These are phyloP conservation scores for Fusarium fracticaudum DNA, from an alignment of 2,329 filamentous ascomycete genomes.

Conservation along the genomic window DNA sequence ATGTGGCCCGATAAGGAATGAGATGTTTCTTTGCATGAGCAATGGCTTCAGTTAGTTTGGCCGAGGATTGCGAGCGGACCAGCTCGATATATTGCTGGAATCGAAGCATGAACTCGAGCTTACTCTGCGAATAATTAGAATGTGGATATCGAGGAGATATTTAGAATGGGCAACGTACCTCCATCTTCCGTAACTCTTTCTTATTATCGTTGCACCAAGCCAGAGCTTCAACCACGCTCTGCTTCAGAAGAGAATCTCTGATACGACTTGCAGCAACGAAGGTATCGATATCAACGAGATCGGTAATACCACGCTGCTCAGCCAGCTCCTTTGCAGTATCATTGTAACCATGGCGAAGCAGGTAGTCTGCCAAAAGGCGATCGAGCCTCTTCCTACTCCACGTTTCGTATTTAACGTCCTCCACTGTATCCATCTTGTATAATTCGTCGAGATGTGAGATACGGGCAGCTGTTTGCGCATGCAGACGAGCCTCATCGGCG, in stretches of 20 bases:
- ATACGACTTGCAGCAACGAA: slow-evolving; percentile 86
- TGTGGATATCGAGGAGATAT: not conserved
- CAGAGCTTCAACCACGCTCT: slow-evolving; percentile 80
- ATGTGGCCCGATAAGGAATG: slow-evolving; percentile 72
- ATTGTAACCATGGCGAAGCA: slow-evolving; percentile 84
- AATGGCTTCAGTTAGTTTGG: slow-evolving; percentile 79
- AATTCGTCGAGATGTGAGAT: slow-evolving; percentile 84
- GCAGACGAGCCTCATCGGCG: slow-evolving; percentile 81
- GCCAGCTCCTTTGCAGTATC: slow-evolving; percentile 81
- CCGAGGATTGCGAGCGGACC: slow-evolving; percentile 71
- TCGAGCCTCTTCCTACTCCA: slow-evolving; percentile 88
- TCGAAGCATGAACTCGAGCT: slow-evolving; percentile 91
- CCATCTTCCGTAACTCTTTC: slow-evolving; percentile 87
- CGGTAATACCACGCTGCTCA: slow-evolving; percentile 76
- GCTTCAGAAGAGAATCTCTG: slow-evolving; percentile 74
- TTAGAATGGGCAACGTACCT: slow-evolving; percentile 61
- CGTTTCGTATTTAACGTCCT: slow-evolving; percentile 91
- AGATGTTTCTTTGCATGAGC: slow-evolving; percentile 85
- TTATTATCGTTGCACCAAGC: slow-evolving; percentile 95
- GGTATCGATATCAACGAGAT: slow-evolving; percentile 87
- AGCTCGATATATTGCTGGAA: slow-evolving; percentile 96
- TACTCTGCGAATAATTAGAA: slow-evolving; percentile 63
- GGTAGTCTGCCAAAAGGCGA: slow-evolving; percentile 89
- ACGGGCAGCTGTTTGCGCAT: slow-evolving; percentile 78
- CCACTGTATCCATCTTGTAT: slow-evolving; percentile 80